Percentiles rank a stretch among this genome's conserved stretches.
These are phyloP conservation scores for Asterophora parasitica DNA, from an alignment of 768 basidiomycete species.

Conservation along the genomic window DNA sequence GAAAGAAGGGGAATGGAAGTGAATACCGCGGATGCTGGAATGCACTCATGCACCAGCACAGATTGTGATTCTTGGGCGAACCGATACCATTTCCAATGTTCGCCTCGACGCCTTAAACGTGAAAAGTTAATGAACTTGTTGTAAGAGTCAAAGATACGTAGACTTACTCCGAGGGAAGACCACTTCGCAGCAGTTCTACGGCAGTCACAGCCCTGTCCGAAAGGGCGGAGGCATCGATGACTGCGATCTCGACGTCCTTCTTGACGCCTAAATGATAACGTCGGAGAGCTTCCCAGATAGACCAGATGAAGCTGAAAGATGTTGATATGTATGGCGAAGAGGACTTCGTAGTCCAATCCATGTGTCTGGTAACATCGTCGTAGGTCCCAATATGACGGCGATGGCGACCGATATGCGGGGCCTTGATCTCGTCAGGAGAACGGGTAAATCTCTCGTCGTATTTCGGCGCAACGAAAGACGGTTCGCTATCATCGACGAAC, in stretches of 20 bases:
- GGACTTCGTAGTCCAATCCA: constrained; percentile 75
- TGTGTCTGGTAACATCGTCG: constrained; percentile 59
- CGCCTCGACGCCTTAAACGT: constrained; percentile 18
- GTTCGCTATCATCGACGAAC: constrained; percentile 48
- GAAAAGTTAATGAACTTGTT: background rate
- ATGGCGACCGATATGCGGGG: background rate
- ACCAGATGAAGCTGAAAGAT: constrained; percentile 80
- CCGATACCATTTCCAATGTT: constrained; percentile 75
- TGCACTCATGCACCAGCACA: constrained; percentile 65
- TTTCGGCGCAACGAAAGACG: constrained; percentile 65
- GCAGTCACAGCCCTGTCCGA: constrained; percentile 57
- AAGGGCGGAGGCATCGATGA: constrained; percentile 67
- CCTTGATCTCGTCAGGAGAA: constrained; percentile 27
- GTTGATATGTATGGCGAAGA: constrained; percentile 68
- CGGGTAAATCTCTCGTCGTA: constrained; percentile 47
- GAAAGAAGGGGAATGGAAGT: constrained; percentile 65
- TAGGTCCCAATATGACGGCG: constrained; percentile 35
- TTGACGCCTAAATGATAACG: constrained; percentile 71
- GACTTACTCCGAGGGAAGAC: constrained; percentile 52
- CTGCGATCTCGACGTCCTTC: constrained; percentile 72
- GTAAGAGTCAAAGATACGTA: background rate
- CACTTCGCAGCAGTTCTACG: constrained; percentile 54
- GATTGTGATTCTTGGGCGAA: constrained; percentile 73
- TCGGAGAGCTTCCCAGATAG: constrained; percentile 75
- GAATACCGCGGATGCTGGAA: constrained; percentile 62